phyloP scores from a whole-genome alignment of 75 land plant genomes.

The Azolla pinnata region DNA sequence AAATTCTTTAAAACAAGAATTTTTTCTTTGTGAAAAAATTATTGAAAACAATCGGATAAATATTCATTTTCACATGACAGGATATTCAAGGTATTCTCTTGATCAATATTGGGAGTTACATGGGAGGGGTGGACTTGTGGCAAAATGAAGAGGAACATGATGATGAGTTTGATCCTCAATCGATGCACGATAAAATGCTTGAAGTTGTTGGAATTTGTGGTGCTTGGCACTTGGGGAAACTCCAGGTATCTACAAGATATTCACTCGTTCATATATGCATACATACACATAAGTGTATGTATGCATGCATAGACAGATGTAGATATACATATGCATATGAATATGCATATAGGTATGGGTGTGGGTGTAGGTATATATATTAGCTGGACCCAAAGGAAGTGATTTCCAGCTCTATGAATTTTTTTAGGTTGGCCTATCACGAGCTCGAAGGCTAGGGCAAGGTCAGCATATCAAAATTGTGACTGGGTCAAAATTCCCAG shows the following conservation, averaged over 20 bases:
- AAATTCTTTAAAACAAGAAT: not conserved
- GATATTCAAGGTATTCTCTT: constrained; percentile 80
- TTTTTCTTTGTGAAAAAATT: not conserved
- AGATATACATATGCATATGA: too few relatives aligned
- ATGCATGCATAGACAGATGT: too few relatives aligned
- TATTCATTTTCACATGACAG: constrained; percentile 18
- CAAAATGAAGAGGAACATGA: constrained; percentile 73
- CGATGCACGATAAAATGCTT: constrained; percentile 76
- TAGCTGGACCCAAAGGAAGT: too few relatives aligned
- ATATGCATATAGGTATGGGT: too few relatives aligned
- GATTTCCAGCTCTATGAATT: too few relatives aligned
- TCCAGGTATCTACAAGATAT: too few relatives aligned
- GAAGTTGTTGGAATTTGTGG: constrained; percentile 91
- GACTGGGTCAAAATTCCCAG: constrained; percentile 45
- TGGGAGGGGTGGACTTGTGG: constrained; percentile 97
- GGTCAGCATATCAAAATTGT: constrained; percentile 42
- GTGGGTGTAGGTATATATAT: too few relatives aligned
- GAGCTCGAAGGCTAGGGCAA: constrained; percentile 68
- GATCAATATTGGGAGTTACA: constrained; percentile 80
- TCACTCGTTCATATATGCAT: too few relatives aligned
- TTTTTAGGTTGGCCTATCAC: constrained; percentile 71
- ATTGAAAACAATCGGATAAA: not conserved
- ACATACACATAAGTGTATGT: too few relatives aligned
- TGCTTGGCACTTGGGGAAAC: constrained; percentile 87
- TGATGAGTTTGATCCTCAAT: constrained; percentile 72